Base-by-base conservation (phyloP, 768 basidiomycete species). In the Fomitopsis pulvina region DNA sequence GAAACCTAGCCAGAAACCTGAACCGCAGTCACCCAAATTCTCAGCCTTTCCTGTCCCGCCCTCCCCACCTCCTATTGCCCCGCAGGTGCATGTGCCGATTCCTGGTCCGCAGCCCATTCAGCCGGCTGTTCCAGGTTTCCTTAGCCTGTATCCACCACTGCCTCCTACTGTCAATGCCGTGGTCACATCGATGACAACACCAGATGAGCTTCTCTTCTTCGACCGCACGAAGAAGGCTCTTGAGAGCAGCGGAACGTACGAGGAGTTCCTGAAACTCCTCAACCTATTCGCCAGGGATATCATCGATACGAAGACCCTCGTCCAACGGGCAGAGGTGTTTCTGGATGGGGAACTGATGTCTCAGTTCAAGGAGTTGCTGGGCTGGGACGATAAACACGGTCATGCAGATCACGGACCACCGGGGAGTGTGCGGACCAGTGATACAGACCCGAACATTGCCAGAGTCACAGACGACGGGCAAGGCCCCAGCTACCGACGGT, bases 241-340 rank as follows among this genome's bases (percentile, higher is more conserved):
- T 7, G 89, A 89, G 62, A 79, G 73, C 63, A 77, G 80, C 52
- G 87, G 87, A 46, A 75, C 81, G 30, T 92, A 89, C 59, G 92
- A 96, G 59, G 95, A 98, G 57, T 98, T 98, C 67, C 71, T 98
- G 60, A 97, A 95, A 70, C 74, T 98, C 24, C 76, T 98, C 45
- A 87, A 83, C 63, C 75, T 98, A 43, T 99, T 88, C 68, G 85
- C 90, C 14, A 87, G 85, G 59, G 93, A 96, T 51, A 84, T 98
- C 58, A 87, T 99, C 59, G 91, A 96, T 61, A 71, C 83, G 43
- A 81, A 81, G 61, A 83, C 81, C 10, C 80, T 99, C 26, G 72
- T 98, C 27, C 83, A 92, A 54, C 78, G 85, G 43, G 81, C 88
- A n/a, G 75, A 79, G 41, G 75, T 79, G 21, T 94, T 96, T 67